Percentiles rank a stretch among this genome's conserved stretches.
These are phyloP conservation scores for Prunus campanulata DNA, from an alignment of 306 rosid genomes.

Conservation along the genomic window DNA sequence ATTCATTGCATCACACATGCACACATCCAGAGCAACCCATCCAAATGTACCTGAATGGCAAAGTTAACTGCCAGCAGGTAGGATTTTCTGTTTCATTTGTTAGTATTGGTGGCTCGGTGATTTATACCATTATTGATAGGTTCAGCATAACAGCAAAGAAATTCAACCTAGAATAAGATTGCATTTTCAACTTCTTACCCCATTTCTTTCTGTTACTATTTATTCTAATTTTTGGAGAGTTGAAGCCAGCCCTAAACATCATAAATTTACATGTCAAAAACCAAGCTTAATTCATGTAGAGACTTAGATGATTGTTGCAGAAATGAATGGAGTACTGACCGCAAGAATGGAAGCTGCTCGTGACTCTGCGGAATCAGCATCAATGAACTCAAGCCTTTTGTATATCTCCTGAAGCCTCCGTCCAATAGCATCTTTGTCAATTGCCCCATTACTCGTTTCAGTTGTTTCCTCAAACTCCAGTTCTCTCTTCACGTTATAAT, in stretches of 20 bases:
- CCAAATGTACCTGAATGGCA: background rate
- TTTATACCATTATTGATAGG: background rate
- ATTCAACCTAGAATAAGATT: background rate
- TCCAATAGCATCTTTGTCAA: constrained; percentile 53
- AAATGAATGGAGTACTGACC: constrained; percentile 51
- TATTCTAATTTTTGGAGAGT: background rate
- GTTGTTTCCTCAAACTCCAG: constrained; percentile 49
- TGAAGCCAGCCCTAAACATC: background rate
- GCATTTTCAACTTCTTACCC: background rate
- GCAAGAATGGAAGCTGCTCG: constrained; percentile 98
- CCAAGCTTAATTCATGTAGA: background rate
- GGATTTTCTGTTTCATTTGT: background rate
- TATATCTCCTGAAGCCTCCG: constrained; percentile 84
- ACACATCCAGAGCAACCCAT: background rate
- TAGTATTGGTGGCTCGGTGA: background rate
- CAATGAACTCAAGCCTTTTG: constrained; percentile 88
- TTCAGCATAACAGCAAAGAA: background rate
- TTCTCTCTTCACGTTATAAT: constrained; percentile 58
- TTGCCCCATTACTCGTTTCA: constrained; percentile 40
- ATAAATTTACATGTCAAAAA: background rate
- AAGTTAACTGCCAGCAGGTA: background rate
- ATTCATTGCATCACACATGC: background rate
- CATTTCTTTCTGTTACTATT: background rate
- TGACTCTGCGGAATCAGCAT: constrained; percentile 90
- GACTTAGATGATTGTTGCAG: constrained; percentile 17